Base-by-base conservation (phyloP, 805 yeast species). In the Wickerhamomyces chaumierensis region DNA sequence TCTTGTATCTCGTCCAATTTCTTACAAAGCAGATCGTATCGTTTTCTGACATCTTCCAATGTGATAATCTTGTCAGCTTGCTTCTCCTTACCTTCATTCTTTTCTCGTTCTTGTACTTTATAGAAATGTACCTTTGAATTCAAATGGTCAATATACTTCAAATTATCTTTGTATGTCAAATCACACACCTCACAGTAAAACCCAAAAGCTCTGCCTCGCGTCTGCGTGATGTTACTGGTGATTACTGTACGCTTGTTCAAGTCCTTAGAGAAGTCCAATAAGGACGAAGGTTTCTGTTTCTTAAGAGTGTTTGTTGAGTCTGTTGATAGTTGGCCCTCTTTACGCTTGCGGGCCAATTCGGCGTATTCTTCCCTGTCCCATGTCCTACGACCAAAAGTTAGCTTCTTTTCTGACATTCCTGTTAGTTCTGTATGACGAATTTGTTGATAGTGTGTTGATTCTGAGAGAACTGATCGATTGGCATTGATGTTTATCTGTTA, bases 151-250 rank as follows among this genome's bases (percentile, higher is more conserved):
- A 85, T 68, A 54, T 78, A 76, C 44, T 86, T 81, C 47, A 86
- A 61, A 40, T 82, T 81, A 55, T 92, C 96, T 52, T 86, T 78
- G 60, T 75, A 90, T 2, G 90, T 79, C 41, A 84, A 57, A 45
- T 80, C 74, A 58, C 98, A 92, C 2, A 73, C 57, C 11, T 80
- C 82, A 59, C 98, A 92, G 48, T 72, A 72, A 58, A 90, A 90
- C 18, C 96, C 96, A 43, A 84, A 83, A 19, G 82, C 74, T 39
- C 69, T 69, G 39, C 86, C 75, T 43, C 53, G 54, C 32, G 65
- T 66, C 16, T 49, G 57, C 0, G 55, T 47, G 6, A 54, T 49
- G 18, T 56, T 45, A 1, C 56, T 48, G 1, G 58, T 55, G 3
- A 62, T 52, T 1, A 65, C 44, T 14, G 53, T 56, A 35, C 56